These are phyloP conservation scores for Gentiana straminea DNA, from an alignment of 257 asterid genomes.

Conservation along the genomic window DNA sequence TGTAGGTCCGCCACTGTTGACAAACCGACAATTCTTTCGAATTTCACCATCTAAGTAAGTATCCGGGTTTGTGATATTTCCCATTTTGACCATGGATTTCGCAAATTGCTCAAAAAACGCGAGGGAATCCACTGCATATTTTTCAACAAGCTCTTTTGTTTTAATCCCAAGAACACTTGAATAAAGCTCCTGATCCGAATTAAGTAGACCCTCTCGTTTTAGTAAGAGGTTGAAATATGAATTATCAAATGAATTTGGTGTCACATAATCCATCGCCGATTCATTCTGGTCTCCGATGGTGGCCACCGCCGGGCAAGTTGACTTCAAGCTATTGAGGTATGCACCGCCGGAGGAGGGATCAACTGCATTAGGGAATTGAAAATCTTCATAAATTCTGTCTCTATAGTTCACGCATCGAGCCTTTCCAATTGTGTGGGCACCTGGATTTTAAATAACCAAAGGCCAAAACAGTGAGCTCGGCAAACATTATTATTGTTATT, in stretches of 20 bases:
- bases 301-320: no score
- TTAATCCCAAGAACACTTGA: slow-evolving; percentile 53
- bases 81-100: slow-evolving; percentile 81
- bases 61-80: slow-evolving; percentile 58
- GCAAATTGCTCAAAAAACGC: slow-evolving; percentile 85
- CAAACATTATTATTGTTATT: no score
- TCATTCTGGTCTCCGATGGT: slow-evolving; percentile 40
- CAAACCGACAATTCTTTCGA: slow-evolving; percentile 76
- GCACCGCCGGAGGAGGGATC: slow-evolving; percentile 28
- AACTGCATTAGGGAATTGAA: slow-evolving; percentile 24
- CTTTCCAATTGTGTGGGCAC: slow-evolving; percentile 94
- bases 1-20: slow-evolving; percentile 8
- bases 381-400: slow-evolving; percentile 69
- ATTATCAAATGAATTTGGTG: slow-evolving; percentile 69
- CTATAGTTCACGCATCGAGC: slow-evolving; percentile 77
- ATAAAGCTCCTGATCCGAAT: slow-evolving; percentile 71
- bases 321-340: no score
- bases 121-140: slow-evolving; percentile 45
- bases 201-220: slow-evolving; percentile 58
- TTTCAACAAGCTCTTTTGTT: slow-evolving; percentile 52
- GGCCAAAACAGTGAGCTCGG: no score
- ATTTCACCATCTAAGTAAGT: slow-evolving; percentile 68
- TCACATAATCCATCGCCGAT: slow-evolving; percentile 58
- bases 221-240: slow-evolving; percentile 53
- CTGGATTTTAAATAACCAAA: slow-evolving; percentile 15